A percentile compares a stretch with the other conserved stretches of the same genome.
Evolutionary conservation across 2,329 filamentous ascomycete species (phyloP).

Genomic region (Paraphaeosphaeria minitans): DNA sequence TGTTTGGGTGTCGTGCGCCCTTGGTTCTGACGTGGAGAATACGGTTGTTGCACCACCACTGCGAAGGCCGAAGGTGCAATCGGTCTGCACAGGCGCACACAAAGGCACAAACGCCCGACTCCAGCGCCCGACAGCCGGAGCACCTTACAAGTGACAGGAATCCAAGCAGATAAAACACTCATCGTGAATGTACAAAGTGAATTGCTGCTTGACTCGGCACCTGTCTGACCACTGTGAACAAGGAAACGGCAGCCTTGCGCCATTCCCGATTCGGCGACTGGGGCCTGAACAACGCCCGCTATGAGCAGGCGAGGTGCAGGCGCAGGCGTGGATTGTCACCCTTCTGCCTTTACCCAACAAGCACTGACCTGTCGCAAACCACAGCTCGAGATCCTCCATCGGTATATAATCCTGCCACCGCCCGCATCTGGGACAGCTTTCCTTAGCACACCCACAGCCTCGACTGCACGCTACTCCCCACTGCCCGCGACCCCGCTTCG

Average conservation of each 20-base stretch:
- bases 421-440: not conserved
- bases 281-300: constrained; percentile 28
- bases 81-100: not conserved
- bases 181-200: not conserved
- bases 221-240: not conserved
- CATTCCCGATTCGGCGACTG: constrained; percentile 17
- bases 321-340: constrained; percentile 9
- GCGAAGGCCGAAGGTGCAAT: not conserved
- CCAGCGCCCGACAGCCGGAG: not conserved
- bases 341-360: constrained; percentile 9
- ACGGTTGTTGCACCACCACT: not conserved
- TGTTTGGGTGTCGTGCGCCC: not conserved
- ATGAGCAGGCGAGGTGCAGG: constrained; percentile 1
- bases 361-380: constrained; percentile 1
- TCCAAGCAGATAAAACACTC: not conserved
- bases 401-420: constrained; percentile 7
- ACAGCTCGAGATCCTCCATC: not conserved
- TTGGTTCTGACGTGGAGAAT: not conserved
- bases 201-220: not conserved
- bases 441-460: constrained; percentile 1
- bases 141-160: not conserved
- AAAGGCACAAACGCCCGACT: not conserved
- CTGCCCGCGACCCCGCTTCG: constrained; percentile 4
- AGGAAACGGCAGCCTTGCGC: constrained; percentile 32
- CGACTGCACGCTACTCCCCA: not conserved